Base-by-base conservation (phyloP, 73 alveolate genomes). In the Blepharisma japonicum region DNA sequence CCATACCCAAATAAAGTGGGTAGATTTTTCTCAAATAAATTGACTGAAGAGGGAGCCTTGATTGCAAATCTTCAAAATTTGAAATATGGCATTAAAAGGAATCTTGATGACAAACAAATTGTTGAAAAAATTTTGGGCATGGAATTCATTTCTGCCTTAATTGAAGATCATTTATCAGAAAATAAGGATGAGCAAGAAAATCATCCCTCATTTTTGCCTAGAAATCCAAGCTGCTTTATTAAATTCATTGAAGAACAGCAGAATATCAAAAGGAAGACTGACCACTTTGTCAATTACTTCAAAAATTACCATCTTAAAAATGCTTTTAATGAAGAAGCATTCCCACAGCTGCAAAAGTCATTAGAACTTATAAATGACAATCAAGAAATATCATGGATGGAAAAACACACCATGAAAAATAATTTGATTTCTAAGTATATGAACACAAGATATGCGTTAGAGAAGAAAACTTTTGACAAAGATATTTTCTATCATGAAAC, bases 281-380 rank as follows among this genome's bases (percentile, higher is more conserved):
- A 86, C 71, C 94, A 83, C 21, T 86, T n/a, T 79, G 68, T 80
- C 51, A 81, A 86, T 66, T 86, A 77, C 88, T 86, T 48, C 81
- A 18, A 78, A 53, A 77, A 83, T 20, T 86, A 80, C 56, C 80
- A 80, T 6, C 77, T 56, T 5, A 68, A 77, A 32, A 45, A 54
- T 7, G 85, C 2, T 1, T 18, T 14, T n/a, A 61, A 61, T 14
- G 18, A 61, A 25, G 74, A 61, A 61, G 14, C 23, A 18, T 61
- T 61, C 11, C 47, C 14, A 20, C 14, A 61, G 46, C 14, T 25
- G 39, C 11, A 20, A 39, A 61, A 32, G 3, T 32, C 42, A 0
- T 32, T 32, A 32, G 42, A 32, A 32, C 42, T 32, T 32, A 32
- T 32, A 32, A 32, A 32, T 32, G 42, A 32, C 0, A 32, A 32